Evolutionary conservation across 2,329 filamentous ascomycete species (phyloP), one percentile per base, ranked within the genome.

Genomic region (Aspergillus viridinutans): DNA sequence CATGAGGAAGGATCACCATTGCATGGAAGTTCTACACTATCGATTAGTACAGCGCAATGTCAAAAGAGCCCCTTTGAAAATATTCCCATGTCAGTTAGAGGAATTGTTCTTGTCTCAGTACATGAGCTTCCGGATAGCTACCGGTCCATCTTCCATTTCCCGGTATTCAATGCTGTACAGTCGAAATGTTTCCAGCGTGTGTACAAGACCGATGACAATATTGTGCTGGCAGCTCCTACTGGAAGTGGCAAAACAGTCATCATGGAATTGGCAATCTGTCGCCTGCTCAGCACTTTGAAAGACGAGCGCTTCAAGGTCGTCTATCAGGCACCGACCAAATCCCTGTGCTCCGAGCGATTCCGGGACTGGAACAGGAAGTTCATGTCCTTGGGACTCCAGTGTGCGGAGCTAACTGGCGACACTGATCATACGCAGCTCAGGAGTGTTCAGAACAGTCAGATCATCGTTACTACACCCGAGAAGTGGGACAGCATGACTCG

Each of bases 401-500:
- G 88, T 68, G 86, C 86, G 3, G 90, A 94, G 69, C 80, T 95
- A 56, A 96, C 91, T 3, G 90, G 91, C 1, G 91, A 95, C 68
- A 92, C 89, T 0, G 86, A 89, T 40, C 78, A 82, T 52, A 74
- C 77, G 4, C 85, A 92, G 62, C 79, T 92, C 58, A 80, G 80
- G 23, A 84, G 82, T 54, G 87, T 93, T 5, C 86, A 90, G 58
- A 84, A 80, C 63, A 90, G 90, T 3, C 87, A 86, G 49, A 90
- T 96, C 61, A 93, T 96, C 62, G 82, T 95, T 60, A 94, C 91
- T 0, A 96, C 90, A 0, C 90, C 91, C 0, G 90, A 96, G 72
- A 95, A 95, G 68, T 95, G 90, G 90, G 90, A 96, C 69, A 93
- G 90, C 58, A 87, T 94, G 70, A 95, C 91, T 0, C 81, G 90